phyloP scores from a whole-genome alignment of 305 asterid genomes.

The Petunia hybrid region DNA sequence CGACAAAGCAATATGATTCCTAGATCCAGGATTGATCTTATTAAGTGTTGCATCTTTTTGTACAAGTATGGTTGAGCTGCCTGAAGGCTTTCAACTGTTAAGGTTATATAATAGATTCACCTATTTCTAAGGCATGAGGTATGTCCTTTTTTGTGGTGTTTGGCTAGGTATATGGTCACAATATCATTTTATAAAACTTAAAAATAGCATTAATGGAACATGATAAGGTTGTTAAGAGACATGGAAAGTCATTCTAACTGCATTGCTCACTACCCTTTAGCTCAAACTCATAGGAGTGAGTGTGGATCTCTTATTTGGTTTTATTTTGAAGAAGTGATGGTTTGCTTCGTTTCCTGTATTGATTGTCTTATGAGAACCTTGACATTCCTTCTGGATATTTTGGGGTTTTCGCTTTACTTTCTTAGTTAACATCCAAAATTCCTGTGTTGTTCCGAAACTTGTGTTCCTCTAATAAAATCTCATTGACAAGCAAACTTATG shows the following conservation, averaged over 20 bases:
- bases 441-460: constrained; percentile 5
- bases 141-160: constrained; percentile 15
- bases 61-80: neutral
- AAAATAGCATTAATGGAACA: neutral
- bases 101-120: neutral
- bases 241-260: neutral
- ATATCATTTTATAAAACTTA: no score
- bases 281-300: neutral
- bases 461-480: neutral
- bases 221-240: constrained; percentile 7
- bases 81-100: constrained; percentile 6
- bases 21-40: neutral
- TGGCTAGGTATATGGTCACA: no score
- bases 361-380: constrained; percentile 4
- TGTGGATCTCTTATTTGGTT: neutral
- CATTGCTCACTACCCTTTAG: neutral
- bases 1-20: neutral
- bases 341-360: neutral
- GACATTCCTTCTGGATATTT: constrained; percentile 7
- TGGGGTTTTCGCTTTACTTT: neutral
- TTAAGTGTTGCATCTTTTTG: neutral
- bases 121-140: neutral
- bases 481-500: neutral
- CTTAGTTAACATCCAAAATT: neutral
- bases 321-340: neutral